These are phyloP conservation scores for Collybia nuda DNA, from an alignment of 768 basidiomycete genomes.

Conservation along the genomic window DNA sequence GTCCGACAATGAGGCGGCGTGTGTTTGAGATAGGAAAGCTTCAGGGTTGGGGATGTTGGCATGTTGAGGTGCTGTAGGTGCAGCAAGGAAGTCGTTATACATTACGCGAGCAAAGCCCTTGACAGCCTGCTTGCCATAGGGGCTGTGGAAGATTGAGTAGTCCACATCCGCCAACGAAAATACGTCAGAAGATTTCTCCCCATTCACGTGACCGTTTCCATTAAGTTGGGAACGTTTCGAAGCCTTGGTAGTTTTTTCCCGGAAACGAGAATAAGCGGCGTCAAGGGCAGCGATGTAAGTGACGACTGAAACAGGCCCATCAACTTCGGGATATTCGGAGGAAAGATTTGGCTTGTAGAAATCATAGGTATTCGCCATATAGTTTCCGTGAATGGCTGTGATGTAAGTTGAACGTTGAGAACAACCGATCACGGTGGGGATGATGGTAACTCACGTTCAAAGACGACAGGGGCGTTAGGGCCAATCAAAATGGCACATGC, in stretches of 20 bases:
- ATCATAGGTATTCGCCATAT: constrained; percentile 98
- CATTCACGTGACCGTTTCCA: constrained; percentile 13
- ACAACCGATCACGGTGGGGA: constrained; percentile 9
- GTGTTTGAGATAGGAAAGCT: constrained; percentile 60
- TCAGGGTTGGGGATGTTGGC: constrained; percentile 73
- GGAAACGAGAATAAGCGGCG: constrained; percentile 81
- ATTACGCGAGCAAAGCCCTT: constrained; percentile 93
- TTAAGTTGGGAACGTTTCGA: constrained; percentile 47
- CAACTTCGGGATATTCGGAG: constrained; percentile 95
- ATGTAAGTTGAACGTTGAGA: constrained; percentile 9
- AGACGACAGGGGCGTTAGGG: constrained; percentile 90
- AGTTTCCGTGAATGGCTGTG: constrained; percentile 90
- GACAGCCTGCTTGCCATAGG: constrained; percentile 98
- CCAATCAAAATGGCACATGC: constrained; percentile 94
- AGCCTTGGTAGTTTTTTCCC: constrained; percentile 73
- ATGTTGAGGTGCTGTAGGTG: constrained; percentile 69
- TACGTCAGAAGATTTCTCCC: constrained; percentile 36
- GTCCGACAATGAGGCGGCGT: constrained; percentile 81
- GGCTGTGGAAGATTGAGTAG: constrained; percentile 94
- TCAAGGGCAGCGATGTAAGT: constrained; percentile 96
- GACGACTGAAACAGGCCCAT: constrained; percentile 94
- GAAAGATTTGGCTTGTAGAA: constrained; percentile 98
- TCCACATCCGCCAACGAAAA: constrained; percentile 87
- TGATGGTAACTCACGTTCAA: constrained; percentile 76
- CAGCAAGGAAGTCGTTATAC: constrained; percentile 89